These are phyloP conservation scores for Phytophthora europaea DNA, from an alignment of 352 stramenopile genomes.

Conservation along the genomic window DNA sequence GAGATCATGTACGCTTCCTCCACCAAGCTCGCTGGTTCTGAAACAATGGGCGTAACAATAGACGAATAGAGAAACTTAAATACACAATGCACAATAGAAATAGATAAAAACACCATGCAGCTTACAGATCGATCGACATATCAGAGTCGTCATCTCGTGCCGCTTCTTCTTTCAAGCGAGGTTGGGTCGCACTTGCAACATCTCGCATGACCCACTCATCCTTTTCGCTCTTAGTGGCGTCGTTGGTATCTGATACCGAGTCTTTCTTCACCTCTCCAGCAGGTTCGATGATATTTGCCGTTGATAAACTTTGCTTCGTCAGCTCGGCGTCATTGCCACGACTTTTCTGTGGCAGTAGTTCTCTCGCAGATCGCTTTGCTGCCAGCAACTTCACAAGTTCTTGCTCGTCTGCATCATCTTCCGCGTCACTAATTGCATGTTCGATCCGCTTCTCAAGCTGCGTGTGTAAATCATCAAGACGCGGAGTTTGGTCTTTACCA, in stretches of 20 bases:
- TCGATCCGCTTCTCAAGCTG: conserved; percentile 8
- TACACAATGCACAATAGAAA: conserved; percentile 12
- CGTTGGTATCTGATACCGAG: not conserved
- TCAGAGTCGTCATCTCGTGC: conserved; percentile 16
- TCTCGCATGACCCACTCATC: conserved; percentile 14
- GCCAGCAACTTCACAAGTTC: conserved; percentile 42
- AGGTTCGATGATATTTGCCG: not conserved
- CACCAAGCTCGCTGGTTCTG: conserved; percentile 47
- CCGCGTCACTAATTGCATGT: not conserved
- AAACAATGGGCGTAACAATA: conserved; percentile 3
- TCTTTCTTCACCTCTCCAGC: not conserved
- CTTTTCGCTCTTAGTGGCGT: not conserved
- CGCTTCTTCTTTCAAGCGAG: not conserved
- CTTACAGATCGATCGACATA: conserved; percentile 78
- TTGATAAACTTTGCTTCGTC: not conserved
- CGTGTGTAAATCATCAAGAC: not conserved
- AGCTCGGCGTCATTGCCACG: not conserved
- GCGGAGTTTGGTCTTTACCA: not conserved
- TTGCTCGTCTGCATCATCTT: conserved; percentile 28
- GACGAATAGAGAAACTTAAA: conserved; percentile 22
- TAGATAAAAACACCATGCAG: conserved; percentile 28
- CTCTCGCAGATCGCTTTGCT: conserved; percentile 41
- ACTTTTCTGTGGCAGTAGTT: conserved; percentile 5
- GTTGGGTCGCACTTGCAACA: not conserved
- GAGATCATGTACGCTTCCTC: conserved; percentile 3